A percentile compares a stretch with the other conserved stretches of the same genome.
Conservation (phyloP, 2,329 filamentous ascomycete species). For the Monascus ruber region DNA sequence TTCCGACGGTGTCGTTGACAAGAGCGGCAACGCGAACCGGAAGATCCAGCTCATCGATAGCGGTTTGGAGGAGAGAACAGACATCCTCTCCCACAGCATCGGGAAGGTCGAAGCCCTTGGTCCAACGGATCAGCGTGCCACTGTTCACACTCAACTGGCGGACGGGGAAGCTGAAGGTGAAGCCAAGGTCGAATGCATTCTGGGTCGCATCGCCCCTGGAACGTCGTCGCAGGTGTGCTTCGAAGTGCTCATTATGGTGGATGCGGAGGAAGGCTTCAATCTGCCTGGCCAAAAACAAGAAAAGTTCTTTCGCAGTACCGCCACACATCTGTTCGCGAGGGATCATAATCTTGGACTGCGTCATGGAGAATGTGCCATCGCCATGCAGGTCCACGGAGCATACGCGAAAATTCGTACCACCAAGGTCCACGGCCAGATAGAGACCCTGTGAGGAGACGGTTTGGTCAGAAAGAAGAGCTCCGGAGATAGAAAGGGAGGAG, state of each 20-base stretch:
- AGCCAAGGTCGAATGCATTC: constrained; percentile 85
- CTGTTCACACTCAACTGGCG: constrained; percentile 92
- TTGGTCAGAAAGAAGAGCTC: background rate
- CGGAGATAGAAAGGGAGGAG: constrained; percentile 1
- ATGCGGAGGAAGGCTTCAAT: constrained; percentile 77
- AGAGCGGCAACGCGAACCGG: constrained; percentile 91
- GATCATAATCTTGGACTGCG: constrained; percentile 83
- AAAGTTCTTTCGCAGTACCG: constrained; percentile 74
- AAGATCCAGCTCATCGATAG: constrained; percentile 75
- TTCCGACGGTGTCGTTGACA: constrained; percentile 96
- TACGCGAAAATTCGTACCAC: constrained; percentile 95
- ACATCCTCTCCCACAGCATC: constrained; percentile 92
- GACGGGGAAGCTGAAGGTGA: constrained; percentile 97
- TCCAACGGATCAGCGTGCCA: constrained; percentile 90
- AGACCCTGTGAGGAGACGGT: constrained; percentile 52
- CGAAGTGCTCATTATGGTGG: constrained; percentile 82
- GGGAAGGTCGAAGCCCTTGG: constrained; percentile 95
- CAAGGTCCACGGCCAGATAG: constrained; percentile 94
- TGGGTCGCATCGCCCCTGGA: constrained; percentile 55
- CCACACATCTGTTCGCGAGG: constrained; percentile 84
- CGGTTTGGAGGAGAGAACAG: constrained; percentile 74
- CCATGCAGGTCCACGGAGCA: constrained; percentile 91
- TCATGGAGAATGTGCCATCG: constrained; percentile 88
- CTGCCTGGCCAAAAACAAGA: constrained; percentile 84
- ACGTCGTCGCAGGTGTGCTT: constrained; percentile 54